Evolutionary conservation across 2,329 filamentous ascomycete genomes (phyloP), one percentile per base, ranked within the genome.

Genomic region (Monosporascus sp.): DNA sequence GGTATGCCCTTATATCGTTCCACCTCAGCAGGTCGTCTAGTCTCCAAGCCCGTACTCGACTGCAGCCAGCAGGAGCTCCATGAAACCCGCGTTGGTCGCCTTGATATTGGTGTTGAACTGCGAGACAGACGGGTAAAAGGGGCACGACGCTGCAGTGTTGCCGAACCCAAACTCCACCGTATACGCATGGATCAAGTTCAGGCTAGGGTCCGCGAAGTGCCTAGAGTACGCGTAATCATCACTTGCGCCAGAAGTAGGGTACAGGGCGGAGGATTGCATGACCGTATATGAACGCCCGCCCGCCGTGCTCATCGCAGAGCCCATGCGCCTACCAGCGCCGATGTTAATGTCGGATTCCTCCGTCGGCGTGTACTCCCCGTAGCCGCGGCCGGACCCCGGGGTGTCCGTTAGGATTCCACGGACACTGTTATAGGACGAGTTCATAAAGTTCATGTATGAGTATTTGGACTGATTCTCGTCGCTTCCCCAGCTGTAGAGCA

Each of bases 401-500:
- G 63, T 66, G 44, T 76, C 69, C 26, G 72, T 70, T 1, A 75
- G 64, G 11, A 77, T 62, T 31, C 80, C 81, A 17, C 81, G 76
- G 47, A 73, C 72, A 51, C 74, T 74, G 53, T 84, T 75, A 55
- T 77, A 85, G 4, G 73, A 66, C 2, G 68, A 51, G 71, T 83
- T 84, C 26, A 71, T 62, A 66, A 83, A 82, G 67, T 75, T 83
- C 72, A 79, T 77, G 48, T 58, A 58, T 0, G 73, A 62, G 46
- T 73, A 71, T 0, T 65, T 71, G 50, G 67, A 68, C 66, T 84
- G 81, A 53, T 76, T 69, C 47, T 77, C 72, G 58, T 84, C 80
- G 57, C 80, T 77, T 22, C 81, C 81, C 81, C 81, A 84, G 52
- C 71, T 74, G 66, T 83, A 83, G 16, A 84, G 66, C 19, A 85